Evolutionary conservation across 768 basidiomycete genomes (phyloP).

Genomic region (Grammothele lineata): DNA sequence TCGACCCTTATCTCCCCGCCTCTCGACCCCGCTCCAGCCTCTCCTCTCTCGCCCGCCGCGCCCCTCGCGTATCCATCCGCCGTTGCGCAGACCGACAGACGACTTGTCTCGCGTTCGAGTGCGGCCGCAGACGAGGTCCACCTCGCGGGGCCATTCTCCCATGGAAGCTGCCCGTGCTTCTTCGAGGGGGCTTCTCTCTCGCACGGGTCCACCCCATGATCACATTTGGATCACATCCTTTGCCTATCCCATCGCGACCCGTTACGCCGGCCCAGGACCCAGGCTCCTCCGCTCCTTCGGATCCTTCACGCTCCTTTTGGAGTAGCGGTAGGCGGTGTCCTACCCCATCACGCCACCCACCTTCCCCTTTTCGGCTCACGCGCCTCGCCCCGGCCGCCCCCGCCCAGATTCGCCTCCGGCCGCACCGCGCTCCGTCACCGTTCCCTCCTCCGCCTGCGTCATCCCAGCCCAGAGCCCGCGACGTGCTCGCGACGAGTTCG

Average conservation of each 20-base stretch:
- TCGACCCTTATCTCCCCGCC: slow-evolving; percentile 12
- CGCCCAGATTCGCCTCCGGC: too few relatives aligned
- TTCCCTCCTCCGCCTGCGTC: too few relatives aligned
- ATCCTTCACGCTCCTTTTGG: slow-evolving; percentile 11
- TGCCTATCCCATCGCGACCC: slow-evolving; percentile 13
- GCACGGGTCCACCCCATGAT: slow-evolving; percentile 16
- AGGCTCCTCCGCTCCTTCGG: slow-evolving; percentile 5
- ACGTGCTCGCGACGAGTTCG: too few relatives aligned
- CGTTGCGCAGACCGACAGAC: too few relatives aligned
- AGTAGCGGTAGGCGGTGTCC: slow-evolving; percentile 14
- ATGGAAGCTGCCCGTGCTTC: slow-evolving; percentile 6
- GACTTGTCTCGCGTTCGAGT: too few relatives aligned
- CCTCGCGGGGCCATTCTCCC: slow-evolving; percentile 3
- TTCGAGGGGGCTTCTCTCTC: slow-evolving; percentile 15
- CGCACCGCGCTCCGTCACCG: too few relatives aligned
- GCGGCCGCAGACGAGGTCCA: too few relatives aligned
- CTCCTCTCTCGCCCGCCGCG: background rate
- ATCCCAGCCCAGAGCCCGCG: too few relatives aligned
- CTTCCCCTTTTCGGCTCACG: slow-evolving; percentile 5
- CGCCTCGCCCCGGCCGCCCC: background rate
- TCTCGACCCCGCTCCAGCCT: slow-evolving; percentile 1
- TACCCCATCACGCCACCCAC: slow-evolving; percentile 17
- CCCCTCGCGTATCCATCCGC: too few relatives aligned
- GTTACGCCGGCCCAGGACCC: slow-evolving; percentile 3
- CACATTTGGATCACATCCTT: slow-evolving; percentile 13